Base-by-base conservation (phyloP, 192 early-diverging fungal genomes). In the Backusella morwellensis region DNA sequence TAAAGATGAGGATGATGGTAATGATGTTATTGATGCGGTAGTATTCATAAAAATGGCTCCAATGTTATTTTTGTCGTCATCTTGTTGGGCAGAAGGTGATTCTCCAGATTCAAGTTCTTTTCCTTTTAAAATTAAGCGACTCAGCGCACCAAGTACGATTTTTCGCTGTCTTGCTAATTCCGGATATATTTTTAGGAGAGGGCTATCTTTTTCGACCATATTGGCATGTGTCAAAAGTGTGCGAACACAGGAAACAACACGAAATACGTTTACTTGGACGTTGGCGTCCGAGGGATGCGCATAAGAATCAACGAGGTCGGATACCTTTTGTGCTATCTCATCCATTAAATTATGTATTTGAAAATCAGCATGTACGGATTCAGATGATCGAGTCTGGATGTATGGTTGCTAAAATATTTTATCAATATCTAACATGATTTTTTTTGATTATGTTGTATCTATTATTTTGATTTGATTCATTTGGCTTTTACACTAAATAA, bases 101-200 rank as follows among this genome's bases (percentile, higher is more conserved):
- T 63, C 56, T 63, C 23, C 56, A 21, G 68, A 70, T 14, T 70
- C 70, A 14, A 72, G 38, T 17, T 74, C 72, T 26, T 75, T 75
- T 36, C 78, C 78, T 59, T 77, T 81, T 35, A 83, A 23, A 6
- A 83, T 76, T 4, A 83, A 42, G 4, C 73, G 63, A 42, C 82
- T 77, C 40, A 83, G 59, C 8, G 73, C 66, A 41, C 63, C 71
- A 6, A 79, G 66, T 2, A 83, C 78, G 2, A 50, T 50, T 68
- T 77, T 80, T 21, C 82, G 42, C 42, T 83, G 82, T 14, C 75
- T 47, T 3, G 75, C 78, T 26, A 83, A 42, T 67, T 80, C 82
- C 1, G 82, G 82, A 73, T 54, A 77, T 23, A 44, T 59, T 32
- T 73, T 73, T 21, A 83, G 47, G 23, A 83, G 69, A 52, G 78